A percentile compares a stretch with the other conserved stretches of the same genome.
Conservation (phyloP, 2,329 filamentous ascomycete species). For the Aspergillus melleus region DNA sequence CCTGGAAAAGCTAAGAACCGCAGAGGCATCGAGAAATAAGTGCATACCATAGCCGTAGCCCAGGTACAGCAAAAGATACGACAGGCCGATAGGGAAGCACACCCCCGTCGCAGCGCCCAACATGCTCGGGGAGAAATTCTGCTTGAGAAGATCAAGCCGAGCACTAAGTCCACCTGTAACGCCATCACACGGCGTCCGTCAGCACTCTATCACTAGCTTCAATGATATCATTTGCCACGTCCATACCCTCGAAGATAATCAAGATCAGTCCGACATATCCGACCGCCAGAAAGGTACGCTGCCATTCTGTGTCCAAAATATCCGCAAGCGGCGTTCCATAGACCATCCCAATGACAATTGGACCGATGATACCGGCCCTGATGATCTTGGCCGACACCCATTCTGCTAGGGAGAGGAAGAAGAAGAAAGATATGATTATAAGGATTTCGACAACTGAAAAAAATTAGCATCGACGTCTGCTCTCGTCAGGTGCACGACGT, state of each 20-base stretch:
- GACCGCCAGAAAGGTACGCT: slow-evolving; percentile 48
- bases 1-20: too few species aligned
- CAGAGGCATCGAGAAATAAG: too few species aligned
- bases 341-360: slow-evolving; percentile 49
- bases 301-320: slow-evolving; percentile 45
- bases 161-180: slow-evolving; percentile 46
- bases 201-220: too few species aligned
- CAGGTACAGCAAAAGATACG: slow-evolving; percentile 45
- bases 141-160: slow-evolving; percentile 48
- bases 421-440: slow-evolving; percentile 48
- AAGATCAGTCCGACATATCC: slow-evolving; percentile 53
- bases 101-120: slow-evolving; percentile 47
- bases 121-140: slow-evolving; percentile 46
- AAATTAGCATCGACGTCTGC: too few species aligned
- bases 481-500: too few species aligned
- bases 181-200: too few species aligned
- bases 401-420: slow-evolving; percentile 44
- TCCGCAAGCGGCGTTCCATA: slow-evolving; percentile 49
- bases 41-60: slow-evolving; percentile 42
- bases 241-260: slow-evolving; percentile 47
- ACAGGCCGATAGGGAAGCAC: slow-evolving; percentile 48
- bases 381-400: slow-evolving; percentile 44
- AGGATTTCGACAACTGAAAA: slow-evolving; percentile 41
- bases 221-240: too few species aligned
- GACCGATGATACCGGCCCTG: slow-evolving; percentile 49